A percentile compares a stretch with the other conserved stretches of the same genome.
These are phyloP conservation scores for Naegleria fowleri DNA, from an alignment of 208 protist species.

Conservation along the genomic window DNA sequence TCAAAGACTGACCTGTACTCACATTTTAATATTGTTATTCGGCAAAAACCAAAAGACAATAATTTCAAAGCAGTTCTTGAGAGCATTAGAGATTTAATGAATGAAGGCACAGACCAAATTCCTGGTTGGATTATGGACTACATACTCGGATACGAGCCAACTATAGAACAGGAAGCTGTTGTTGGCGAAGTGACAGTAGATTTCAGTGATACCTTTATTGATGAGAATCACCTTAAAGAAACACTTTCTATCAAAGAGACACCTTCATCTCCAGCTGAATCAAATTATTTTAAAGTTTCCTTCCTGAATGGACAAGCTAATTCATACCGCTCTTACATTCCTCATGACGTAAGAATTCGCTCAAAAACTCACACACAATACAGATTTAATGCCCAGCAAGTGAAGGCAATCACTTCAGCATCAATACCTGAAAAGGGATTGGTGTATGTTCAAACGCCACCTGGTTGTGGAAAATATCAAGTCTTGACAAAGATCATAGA, in stretches of 20 bases:
- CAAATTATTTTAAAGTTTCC: neutral
- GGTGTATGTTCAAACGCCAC: neutral
- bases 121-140: neutral
- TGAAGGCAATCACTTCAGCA: neutral
- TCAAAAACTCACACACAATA: neutral
- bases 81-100: slow-evolving; percentile 70
- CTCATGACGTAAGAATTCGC: neutral
- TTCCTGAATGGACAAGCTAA: neutral
- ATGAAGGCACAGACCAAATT: slow-evolving; percentile 34
- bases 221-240: neutral
- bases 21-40: slow-evolving; percentile 67
- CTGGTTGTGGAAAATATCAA: neutral
- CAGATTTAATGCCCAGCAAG: neutral
- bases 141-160: neutral
- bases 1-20: slow-evolving; percentile 40
- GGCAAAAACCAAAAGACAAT: slow-evolving; percentile 67
- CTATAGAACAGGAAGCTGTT: neutral
- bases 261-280: neutral
- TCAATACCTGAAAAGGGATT: neutral
- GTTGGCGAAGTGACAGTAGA: neutral
- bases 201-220: neutral
- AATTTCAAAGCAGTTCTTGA: slow-evolving; percentile 77
- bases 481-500: neutral
- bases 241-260: neutral
- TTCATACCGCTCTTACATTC: neutral